Conservation (phyloP, 2,329 filamentous ascomycete genomes). For the Trichophyton mentagrophytes region DNA sequence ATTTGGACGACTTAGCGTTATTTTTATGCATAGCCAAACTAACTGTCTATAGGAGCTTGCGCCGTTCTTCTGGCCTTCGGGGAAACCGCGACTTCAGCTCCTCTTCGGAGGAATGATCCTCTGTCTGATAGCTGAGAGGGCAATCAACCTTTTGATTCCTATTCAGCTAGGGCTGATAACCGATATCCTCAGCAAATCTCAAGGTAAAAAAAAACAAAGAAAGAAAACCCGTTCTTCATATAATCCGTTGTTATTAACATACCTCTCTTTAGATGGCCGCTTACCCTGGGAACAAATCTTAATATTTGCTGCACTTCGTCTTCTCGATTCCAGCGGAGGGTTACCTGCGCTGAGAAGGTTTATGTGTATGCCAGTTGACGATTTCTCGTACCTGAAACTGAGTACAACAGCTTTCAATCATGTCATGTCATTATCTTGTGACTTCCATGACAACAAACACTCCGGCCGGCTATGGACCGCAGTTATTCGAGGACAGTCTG, state of each 20-base stretch:
- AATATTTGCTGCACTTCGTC: conserved; percentile 39
- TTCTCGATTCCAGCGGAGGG: conserved; percentile 41
- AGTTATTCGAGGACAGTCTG: conserved; percentile 49
- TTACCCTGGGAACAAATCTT: conserved; percentile 43
- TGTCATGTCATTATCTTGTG: conserved; percentile 55
- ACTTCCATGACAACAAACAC: conserved; percentile 55
- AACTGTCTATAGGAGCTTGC: conserved; percentile 48
- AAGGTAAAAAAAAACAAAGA: conserved; percentile 22
- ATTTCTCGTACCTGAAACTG: conserved; percentile 46
- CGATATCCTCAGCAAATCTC: conserved; percentile 47
- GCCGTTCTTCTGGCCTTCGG: conserved; percentile 65
- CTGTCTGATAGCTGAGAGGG: conserved; percentile 57
- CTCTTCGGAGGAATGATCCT: conserved; percentile 53
- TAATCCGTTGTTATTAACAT: background rate
- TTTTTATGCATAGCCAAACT: background rate
- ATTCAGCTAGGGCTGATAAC: conserved; percentile 69
- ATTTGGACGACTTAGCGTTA: background rate
- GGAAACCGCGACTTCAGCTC: conserved; percentile 53
- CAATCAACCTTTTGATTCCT: conserved; percentile 65
- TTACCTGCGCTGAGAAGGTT: conserved; percentile 39
- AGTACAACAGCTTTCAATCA: conserved; percentile 52
- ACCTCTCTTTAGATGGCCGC: conserved; percentile 15
- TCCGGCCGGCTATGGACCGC: conserved; percentile 53
- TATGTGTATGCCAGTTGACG: conserved; percentile 44
- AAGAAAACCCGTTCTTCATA: conserved; percentile 7